Evolutionary conservation across 345 rosid species (phyloP).

Genomic region (Linum tenue): DNA sequence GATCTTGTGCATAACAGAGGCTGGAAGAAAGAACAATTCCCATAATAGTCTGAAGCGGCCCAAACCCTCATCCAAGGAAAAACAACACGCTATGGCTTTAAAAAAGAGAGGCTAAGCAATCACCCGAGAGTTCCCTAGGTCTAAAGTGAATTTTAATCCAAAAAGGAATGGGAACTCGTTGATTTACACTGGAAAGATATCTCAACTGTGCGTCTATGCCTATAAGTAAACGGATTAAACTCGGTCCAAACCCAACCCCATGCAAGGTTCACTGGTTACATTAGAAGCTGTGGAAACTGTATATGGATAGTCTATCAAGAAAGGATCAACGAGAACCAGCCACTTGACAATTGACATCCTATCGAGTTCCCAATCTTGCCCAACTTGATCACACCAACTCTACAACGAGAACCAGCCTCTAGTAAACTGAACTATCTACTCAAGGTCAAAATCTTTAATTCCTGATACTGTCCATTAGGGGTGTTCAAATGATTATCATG

Average conservation of each 20-base stretch:
- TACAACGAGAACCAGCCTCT: constrained; percentile 26
- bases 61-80: background rate
- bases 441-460: constrained; percentile 18
- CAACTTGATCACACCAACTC: constrained; percentile 29
- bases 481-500: too few relatives aligned
- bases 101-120: background rate
- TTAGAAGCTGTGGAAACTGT: background rate
- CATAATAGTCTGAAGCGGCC: background rate
- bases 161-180: too few relatives aligned
- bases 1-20: too few relatives aligned
- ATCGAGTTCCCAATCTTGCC: constrained; percentile 25
- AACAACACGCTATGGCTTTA: background rate
- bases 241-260: background rate
- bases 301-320: background rate
- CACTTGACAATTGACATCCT: constrained; percentile 15
- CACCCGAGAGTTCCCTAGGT: background rate
- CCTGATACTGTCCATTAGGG: background rate
- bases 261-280: background rate
- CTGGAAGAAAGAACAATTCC: background rate
- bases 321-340: constrained; percentile 1
- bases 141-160: background rate
- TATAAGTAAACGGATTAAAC: background rate
- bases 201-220: too few relatives aligned
- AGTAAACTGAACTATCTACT: constrained; percentile 17
- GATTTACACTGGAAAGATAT: too few relatives aligned